Percentiles rank a stretch among this genome's conserved stretches.
Evolutionary conservation across 768 basidiomycete genomes (phyloP).

Genomic region (Russula emetica): DNA sequence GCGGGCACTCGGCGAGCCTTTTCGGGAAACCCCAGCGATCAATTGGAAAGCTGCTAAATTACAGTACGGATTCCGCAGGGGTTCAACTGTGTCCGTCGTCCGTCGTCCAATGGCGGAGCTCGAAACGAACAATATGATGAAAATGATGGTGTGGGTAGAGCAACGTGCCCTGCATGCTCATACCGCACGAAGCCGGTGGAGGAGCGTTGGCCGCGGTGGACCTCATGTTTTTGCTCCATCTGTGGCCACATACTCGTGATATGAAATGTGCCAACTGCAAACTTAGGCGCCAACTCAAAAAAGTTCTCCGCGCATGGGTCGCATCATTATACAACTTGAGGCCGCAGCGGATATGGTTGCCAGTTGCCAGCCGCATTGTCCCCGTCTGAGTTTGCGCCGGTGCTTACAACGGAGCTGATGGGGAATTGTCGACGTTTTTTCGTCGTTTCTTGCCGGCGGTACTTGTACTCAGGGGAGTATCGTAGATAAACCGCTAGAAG

Average conservation of each 20-base stretch:
- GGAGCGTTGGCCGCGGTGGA: background rate
- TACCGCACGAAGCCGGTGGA: background rate
- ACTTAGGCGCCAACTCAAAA: background rate
- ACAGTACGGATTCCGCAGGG: background rate
- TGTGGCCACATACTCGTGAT: background rate
- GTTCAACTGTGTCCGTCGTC: background rate
- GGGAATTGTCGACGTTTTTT: conserved; percentile 26
- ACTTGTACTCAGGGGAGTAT: conserved; percentile 1
- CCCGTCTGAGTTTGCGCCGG: conserved; percentile 1
- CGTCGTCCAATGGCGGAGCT: background rate
- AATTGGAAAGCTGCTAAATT: background rate
- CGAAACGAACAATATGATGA: background rate
- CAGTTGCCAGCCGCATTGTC: conserved; percentile 11
- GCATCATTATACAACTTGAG: background rate
- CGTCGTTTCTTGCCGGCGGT: conserved; percentile 18
- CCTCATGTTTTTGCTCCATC: background rate
- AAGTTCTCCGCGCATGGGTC: background rate
- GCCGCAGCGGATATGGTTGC: conserved; percentile 9
- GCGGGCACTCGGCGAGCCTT: background rate
- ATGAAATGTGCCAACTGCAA: background rate
- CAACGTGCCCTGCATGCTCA: conserved; percentile 8
- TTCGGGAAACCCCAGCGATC: conserved; percentile 1
- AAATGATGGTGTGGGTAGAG: background rate
- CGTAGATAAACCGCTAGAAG: conserved; percentile 9
- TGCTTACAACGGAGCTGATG: conserved; percentile 6